Base-by-base conservation (phyloP, 768 basidiomycete species). In the Serendipita sp. region DNA sequence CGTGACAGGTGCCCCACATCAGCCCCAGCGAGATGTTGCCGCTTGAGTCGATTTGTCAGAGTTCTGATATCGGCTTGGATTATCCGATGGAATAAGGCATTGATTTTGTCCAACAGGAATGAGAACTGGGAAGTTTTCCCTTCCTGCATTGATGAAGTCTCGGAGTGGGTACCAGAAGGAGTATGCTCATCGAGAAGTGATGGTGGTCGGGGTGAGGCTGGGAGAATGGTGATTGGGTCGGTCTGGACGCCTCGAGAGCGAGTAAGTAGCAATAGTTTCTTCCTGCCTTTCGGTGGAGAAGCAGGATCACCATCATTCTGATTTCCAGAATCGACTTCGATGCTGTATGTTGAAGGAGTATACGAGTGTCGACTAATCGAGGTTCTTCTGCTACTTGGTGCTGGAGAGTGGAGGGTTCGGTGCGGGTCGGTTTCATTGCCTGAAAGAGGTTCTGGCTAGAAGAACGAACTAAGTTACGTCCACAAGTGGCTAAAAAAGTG, bases 11-110 rank as follows among this genome's bases (percentile, higher is more conserved):
- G 87, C 31, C 83, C 81, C 14, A 63, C 62, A 42, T 63, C 62
- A 7, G 90, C 87, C 24, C 86, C 86, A 64, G 81, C 81, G 20
- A 98, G 78, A 68, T 93, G 83, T 67, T 97, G 94, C 62, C 92
- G 85, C 72, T 90, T 94, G 28, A 98, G 76, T 28, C 96, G 84
- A 66, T 88, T 88, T 33, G 90, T 90, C 43, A 98, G 76, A 1
- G 90, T 92, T 22, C 86, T 77, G 1, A 94, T 85, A 67, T 98
- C 94, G 0, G 93, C 85, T 65, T 87, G 76, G 43, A 77, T 74
- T 62, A 90, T 74, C 38, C 82, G 81, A 28, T 78, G 75, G 63
- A 93, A 77, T 2, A 98, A 74, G 28, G 78, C 75, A 26, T 76
- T 71, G 51, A 87, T 75, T 63, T 88, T 71, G 24, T 77, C 75